Evolutionary conservation across 371 early-diverging fungal genomes (phyloP).

Genomic region (Lichtheimia hyalospora): DNA sequence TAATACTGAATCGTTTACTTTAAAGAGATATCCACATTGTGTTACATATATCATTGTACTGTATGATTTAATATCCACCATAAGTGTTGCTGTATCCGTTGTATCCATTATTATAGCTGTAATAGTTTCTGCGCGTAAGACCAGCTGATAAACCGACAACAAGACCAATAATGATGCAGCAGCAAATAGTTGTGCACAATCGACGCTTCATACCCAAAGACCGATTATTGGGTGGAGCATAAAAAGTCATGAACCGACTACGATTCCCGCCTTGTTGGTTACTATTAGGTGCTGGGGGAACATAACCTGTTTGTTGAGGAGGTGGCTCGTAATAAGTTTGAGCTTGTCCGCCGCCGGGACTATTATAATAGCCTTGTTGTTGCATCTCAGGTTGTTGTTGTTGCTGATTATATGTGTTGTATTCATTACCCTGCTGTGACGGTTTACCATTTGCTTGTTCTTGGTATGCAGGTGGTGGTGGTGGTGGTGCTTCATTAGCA

Average conservation of each 20-base stretch:
- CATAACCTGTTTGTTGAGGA: slow-evolving; percentile 15
- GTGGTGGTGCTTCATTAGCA: not conserved
- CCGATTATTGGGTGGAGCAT: slow-evolving; percentile 32
- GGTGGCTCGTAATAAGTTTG: slow-evolving; percentile 32
- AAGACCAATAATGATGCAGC: slow-evolving; percentile 33
- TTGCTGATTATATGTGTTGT: no score
- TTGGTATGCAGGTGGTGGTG: slow-evolving; percentile 7
- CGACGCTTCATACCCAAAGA: slow-evolving; percentile 27
- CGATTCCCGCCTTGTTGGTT: slow-evolving; percentile 2
- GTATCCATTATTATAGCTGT: slow-evolving; percentile 2
- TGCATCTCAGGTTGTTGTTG: slow-evolving; percentile 15
- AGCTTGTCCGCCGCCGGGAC: slow-evolving; percentile 1
- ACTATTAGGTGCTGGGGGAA: slow-evolving; percentile 13
- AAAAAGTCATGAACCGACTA: slow-evolving; percentile 24
- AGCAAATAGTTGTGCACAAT: slow-evolving; percentile 25
- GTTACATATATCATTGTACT: not conserved
- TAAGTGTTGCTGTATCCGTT: not conserved
- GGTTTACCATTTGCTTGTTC: not conserved
- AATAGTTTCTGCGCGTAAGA: slow-evolving; percentile 20
- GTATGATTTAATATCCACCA: not conserved
- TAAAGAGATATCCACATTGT: not conserved
- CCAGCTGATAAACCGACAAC: slow-evolving; percentile 33
- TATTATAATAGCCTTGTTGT: slow-evolving; percentile 3
- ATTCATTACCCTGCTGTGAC: not conserved
- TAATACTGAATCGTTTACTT: no score